These are phyloP conservation scores for Komagataella pastoris DNA, from an alignment of 805 yeast species.

Conservation along the genomic window DNA sequence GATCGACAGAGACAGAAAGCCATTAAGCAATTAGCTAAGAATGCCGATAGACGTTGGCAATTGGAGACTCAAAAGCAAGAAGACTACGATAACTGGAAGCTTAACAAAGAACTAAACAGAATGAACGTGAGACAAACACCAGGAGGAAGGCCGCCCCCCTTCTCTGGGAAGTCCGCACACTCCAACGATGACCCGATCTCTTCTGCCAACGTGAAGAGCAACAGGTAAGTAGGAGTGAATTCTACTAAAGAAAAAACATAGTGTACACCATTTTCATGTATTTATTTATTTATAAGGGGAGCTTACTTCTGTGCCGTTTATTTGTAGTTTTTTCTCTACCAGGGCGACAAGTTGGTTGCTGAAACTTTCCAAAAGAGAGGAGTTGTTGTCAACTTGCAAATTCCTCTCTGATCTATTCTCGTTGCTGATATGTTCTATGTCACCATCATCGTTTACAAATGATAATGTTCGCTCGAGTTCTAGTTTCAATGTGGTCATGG, in stretches of 20 bases:
- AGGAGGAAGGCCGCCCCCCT: not conserved
- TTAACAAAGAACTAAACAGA: constrained; percentile 2
- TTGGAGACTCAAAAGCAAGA: constrained; percentile 3
- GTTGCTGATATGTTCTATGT: not conserved
- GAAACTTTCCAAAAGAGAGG: not conserved
- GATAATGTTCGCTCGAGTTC: not conserved
- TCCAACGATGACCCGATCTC: constrained; percentile 16
- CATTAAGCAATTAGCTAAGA: constrained; percentile 9
- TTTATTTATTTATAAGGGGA: not conserved
- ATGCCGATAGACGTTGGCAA: constrained; percentile 11
- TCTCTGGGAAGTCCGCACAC: not conserved
- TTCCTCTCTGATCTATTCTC: not conserved
- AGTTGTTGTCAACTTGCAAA: not conserved
- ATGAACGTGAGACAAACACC: not conserved
- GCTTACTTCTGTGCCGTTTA: not conserved
- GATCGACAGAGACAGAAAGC: constrained; percentile 40
- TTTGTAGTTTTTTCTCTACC: not conserved
- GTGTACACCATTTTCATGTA: not conserved
- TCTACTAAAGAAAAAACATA: not conserved
- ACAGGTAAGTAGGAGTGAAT: constrained; percentile 5
- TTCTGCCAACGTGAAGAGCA: constrained; percentile 21
- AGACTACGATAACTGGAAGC: not conserved
- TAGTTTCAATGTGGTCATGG: not conserved
- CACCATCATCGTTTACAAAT: not conserved
- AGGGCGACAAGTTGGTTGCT: not conserved